Percentiles rank a stretch among this genome's conserved stretches.
phyloP scores from a whole-genome alignment of 129 eudicot species.

The Solidago caesia region DNA sequence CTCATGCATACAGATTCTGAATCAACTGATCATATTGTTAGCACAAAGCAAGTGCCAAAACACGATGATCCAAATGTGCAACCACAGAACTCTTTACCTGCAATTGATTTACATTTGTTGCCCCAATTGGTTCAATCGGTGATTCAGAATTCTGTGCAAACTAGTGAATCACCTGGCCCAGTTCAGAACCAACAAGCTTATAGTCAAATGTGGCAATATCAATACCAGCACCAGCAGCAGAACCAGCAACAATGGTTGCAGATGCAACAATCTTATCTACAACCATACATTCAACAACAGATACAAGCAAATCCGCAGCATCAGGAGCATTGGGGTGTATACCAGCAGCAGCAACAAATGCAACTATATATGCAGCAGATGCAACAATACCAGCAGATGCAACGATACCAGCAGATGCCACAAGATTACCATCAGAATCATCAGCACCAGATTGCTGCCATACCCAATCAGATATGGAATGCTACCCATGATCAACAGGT shows the following conservation, averaged over 20 bases:
- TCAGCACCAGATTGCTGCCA: conserved; percentile 30
- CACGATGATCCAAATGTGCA: conserved; percentile 22
- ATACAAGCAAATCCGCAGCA: conserved; percentile 38
- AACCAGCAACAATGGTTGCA: conserved; percentile 55
- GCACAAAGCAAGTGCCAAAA: conserved; percentile 11
- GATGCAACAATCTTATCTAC: conserved; percentile 50
- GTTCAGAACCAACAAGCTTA: conserved; percentile 40
- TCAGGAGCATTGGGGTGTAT: conserved; percentile 35
- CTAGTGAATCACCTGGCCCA: conserved; percentile 41
- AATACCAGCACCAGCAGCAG: conserved; percentile 59
- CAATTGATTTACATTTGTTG: conserved; percentile 12
- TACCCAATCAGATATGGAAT: conserved; percentile 25
- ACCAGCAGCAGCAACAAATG: conserved; percentile 43
- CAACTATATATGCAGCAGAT: conserved; percentile 35
- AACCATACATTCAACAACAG: conserved; percentile 44
- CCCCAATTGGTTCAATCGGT: conserved; percentile 34
- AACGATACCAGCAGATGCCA: conserved; percentile 42
- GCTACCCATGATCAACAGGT: conserved; percentile 48
- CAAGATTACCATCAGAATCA: conserved; percentile 30
- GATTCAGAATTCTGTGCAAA: conserved; percentile 36
- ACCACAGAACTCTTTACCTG: conserved; percentile 32
- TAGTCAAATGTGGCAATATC: conserved; percentile 62
- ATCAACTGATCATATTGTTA: neutral
- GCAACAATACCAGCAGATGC: conserved; percentile 46
- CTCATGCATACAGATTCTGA: conserved; percentile 29